These are phyloP conservation scores for Fusarium camptoceras DNA, from an alignment of 2,329 filamentous ascomycete species.

Conservation along the genomic window DNA sequence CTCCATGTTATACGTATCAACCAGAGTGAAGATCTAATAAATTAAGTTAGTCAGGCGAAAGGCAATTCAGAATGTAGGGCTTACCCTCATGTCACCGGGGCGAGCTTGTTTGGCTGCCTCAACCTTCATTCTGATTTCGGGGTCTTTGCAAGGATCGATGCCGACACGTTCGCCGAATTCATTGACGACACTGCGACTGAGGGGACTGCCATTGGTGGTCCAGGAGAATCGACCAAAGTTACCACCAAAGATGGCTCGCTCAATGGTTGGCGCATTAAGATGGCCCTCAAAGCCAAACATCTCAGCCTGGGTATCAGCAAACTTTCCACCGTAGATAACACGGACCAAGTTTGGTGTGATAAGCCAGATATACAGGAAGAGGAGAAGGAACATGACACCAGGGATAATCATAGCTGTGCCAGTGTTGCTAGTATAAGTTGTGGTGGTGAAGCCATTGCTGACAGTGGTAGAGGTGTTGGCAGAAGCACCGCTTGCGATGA, in stretches of 20 bases:
- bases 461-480: background rate
- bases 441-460: background rate
- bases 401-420: conserved; percentile 19
- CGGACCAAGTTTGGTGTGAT: conserved; percentile 44
- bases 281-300: conserved; percentile 52
- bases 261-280: conserved; percentile 47
- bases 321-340: conserved; percentile 48
- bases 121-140: conserved; percentile 43
- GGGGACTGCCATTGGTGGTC: conserved; percentile 46
- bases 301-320: conserved; percentile 46
- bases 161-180: conserved; percentile 45
- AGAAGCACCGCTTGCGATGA: conserved; percentile 32
- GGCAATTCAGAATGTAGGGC: background rate
- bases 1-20: conserved; percentile 53
- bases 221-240: conserved; percentile 47
- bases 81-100: conserved; percentile 47
- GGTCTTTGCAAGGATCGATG: conserved; percentile 44
- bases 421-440: background rate
- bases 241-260: conserved; percentile 48
- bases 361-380: conserved; percentile 43
- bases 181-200: conserved; percentile 46
- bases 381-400: conserved; percentile 42
- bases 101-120: conserved; percentile 44
- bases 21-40: conserved; percentile 50
- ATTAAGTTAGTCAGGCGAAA: conserved; percentile 5